Evolutionary conservation across 352 stramenopile genomes (phyloP).

Genomic region (Globisporangium barbulae): DNA sequence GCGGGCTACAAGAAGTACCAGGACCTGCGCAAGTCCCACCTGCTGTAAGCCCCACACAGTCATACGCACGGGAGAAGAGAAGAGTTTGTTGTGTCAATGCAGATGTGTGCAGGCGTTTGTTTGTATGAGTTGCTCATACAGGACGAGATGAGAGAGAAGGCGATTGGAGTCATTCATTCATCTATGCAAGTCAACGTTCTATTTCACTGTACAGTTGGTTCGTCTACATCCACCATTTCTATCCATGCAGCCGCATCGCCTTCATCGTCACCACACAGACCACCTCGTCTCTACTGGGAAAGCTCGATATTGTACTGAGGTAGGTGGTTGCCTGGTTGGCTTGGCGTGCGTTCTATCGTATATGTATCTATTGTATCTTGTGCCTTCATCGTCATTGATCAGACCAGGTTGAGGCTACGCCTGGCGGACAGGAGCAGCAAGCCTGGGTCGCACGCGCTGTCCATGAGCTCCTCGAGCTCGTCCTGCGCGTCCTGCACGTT

Average conservation of each 20-base stretch:
- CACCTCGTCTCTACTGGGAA: neutral
- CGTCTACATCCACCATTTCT: neutral
- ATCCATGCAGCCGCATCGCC: neutral
- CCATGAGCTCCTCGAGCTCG: slow-evolving; percentile 11
- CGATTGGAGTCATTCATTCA: neutral
- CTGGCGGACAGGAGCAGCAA: neutral
- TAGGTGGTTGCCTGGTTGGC: neutral
- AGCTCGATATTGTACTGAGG: neutral
- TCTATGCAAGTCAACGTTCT: neutral
- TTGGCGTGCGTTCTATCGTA: neutral
- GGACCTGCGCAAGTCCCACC: slow-evolving; percentile 83
- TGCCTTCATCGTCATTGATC: slow-evolving; percentile 1
- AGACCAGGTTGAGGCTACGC: slow-evolving; percentile 11
- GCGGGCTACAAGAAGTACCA: slow-evolving; percentile 87
- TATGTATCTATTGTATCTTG: slow-evolving; percentile 1
- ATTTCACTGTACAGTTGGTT: slow-evolving; percentile 1
- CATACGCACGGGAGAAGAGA: neutral
- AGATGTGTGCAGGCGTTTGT: neutral
- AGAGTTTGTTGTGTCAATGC: neutral
- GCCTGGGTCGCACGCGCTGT: neutral
- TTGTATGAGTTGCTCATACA: neutral
- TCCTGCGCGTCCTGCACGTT: slow-evolving; percentile 30
- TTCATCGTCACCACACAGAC: too few relatives aligned
- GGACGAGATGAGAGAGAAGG: too few relatives aligned
- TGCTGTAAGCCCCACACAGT: slow-evolving; percentile 46